These are phyloP conservation scores for Rusavskia elegans DNA, from an alignment of 495 filamentous ascomycete genomes.

Conservation along the genomic window DNA sequence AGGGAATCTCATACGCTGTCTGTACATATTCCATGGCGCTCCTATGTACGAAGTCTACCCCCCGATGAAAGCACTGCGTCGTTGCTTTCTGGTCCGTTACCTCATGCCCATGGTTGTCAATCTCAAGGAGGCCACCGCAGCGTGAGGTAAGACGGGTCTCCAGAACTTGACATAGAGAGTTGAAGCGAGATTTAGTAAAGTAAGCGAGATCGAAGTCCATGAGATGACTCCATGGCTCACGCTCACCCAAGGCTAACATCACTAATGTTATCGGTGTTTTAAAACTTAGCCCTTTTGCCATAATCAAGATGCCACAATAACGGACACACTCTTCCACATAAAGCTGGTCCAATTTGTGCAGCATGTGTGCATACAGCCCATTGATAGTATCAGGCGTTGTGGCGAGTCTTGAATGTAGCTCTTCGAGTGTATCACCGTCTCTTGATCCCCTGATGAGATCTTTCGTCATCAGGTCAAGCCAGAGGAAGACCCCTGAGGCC, in stretches of 20 bases:
- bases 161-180: background rate
- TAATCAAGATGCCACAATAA: background rate
- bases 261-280: background rate
- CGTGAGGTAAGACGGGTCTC: background rate
- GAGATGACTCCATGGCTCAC: background rate
- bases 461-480: background rate
- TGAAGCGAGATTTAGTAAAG: background rate
- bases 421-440: background rate
- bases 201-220: background rate
- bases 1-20: too few relatives aligned
- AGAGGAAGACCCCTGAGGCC: slow-evolving; percentile 3
- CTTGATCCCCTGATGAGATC: background rate
- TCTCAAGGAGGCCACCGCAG: background rate
- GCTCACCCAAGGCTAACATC: background rate
- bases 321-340: background rate
- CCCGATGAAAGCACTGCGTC: background rate
- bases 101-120: background rate
- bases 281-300: background rate
- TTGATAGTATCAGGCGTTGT: background rate
- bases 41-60: background rate
- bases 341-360: background rate
- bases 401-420: background rate
- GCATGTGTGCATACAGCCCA: background rate
- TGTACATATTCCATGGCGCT: background rate
- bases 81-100: background rate